A percentile compares a stretch with the other conserved stretches of the same genome.
These are phyloP conservation scores for Trichocladium antarcticum DNA, from an alignment of 495 filamentous ascomycete genomes.

Conservation along the genomic window DNA sequence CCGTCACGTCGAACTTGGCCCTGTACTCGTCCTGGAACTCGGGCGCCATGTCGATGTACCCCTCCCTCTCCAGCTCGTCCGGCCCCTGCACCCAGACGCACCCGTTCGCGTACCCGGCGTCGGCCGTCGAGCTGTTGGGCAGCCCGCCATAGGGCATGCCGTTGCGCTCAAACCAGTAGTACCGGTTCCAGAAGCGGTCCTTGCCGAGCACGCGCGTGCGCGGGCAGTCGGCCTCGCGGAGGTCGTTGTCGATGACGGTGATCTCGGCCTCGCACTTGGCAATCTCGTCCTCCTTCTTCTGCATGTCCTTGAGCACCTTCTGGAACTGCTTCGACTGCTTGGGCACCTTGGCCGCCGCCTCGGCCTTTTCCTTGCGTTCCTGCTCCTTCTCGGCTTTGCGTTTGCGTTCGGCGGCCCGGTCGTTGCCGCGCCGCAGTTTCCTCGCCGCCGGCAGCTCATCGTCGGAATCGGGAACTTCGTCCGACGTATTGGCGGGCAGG, in stretches of 20 bases:
- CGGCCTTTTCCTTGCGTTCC: conserved; percentile 65
- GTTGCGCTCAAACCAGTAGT: conserved; percentile 98
- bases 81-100: conserved; percentile 95
- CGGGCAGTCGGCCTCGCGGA: conserved; percentile 85
- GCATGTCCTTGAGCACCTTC: conserved; percentile 75
- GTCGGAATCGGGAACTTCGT: conserved; percentile 47
- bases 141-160: conserved; percentile 92
- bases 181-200: conserved; percentile 94
- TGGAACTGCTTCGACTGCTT: conserved; percentile 77
- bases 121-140: conserved; percentile 75
- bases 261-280: conserved; percentile 76
- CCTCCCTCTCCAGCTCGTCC: conserved; percentile 74
- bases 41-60: conserved; percentile 58
- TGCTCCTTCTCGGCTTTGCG: conserved; percentile 75
- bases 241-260: conserved; percentile 70
- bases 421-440: conserved; percentile 63
- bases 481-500: conserved; percentile 37
- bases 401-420: conserved; percentile 67
- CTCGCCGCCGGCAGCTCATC: conserved; percentile 57
- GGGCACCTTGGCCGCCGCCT: conserved; percentile 72
- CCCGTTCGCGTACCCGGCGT: conserved; percentile 83
- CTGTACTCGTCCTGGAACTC: conserved; percentile 54
- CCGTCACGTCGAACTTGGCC: conserved; percentile 61
- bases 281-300: conserved; percentile 68
- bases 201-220: conserved; percentile 80